These are phyloP conservation scores for Boletus sensibilis DNA, from an alignment of 768 basidiomycete genomes.

Conservation along the genomic window DNA sequence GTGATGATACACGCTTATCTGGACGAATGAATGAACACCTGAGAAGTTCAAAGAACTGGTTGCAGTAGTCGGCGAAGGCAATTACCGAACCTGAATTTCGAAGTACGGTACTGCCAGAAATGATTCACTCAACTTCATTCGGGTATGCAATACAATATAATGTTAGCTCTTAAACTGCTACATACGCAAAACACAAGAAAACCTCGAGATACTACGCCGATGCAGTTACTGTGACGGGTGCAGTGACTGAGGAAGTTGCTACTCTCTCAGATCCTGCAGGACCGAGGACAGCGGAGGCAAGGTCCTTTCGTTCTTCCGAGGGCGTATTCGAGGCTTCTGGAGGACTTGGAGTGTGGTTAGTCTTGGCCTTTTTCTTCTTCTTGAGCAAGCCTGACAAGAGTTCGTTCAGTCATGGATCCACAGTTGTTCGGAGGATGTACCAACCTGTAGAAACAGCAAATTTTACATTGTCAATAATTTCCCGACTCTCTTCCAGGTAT, in stretches of 20 bases:
- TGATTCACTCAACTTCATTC: not conserved
- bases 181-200: not conserved
- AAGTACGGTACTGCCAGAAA: too few relatives aligned
- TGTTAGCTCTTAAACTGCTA: not conserved
- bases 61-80: not conserved
- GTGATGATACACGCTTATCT: not conserved
- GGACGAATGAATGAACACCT: too few relatives aligned
- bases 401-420: slow-evolving; percentile 17
- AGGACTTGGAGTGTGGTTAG: slow-evolving; percentile 20
- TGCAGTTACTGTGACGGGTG: slow-evolving; percentile 14
- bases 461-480: slow-evolving; percentile 89
- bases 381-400: slow-evolving; percentile 61
- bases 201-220: slow-evolving; percentile 14
- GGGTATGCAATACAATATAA: not conserved
- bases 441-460: slow-evolving; percentile 83
- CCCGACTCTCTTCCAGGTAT: slow-evolving; percentile 87
- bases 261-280: not conserved
- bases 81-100: not conserved
- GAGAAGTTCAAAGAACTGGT: too few relatives aligned
- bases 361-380: slow-evolving; percentile 73
- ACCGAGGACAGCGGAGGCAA: not conserved
- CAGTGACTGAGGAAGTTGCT: not conserved
- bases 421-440: slow-evolving; percentile 19
- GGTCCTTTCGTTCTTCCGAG: slow-evolving; percentile 2
- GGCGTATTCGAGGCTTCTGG: slow-evolving; percentile 25